Evolutionary conservation across 2,329 filamentous ascomycete species (phyloP).

Genomic region (Juglanconis juglandina): DNA sequence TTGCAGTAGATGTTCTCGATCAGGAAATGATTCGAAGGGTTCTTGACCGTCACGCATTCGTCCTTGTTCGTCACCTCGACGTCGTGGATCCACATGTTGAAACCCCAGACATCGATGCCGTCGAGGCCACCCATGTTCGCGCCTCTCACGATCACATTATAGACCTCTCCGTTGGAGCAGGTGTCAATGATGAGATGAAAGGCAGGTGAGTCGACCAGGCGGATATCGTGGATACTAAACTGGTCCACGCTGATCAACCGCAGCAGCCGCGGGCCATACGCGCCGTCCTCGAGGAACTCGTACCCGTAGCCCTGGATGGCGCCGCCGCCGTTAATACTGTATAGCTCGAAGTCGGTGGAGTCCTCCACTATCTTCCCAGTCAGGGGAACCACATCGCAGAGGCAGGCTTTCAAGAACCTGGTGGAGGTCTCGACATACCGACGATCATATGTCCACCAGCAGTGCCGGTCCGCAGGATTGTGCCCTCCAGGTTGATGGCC

Average conservation of each 20-base stretch:
- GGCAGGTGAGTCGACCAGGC: conserved; percentile 39
- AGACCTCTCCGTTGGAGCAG: conserved; percentile 44
- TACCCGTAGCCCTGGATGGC: conserved; percentile 49
- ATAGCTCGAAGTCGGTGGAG: conserved; percentile 43
- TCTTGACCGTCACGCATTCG: conserved; percentile 56
- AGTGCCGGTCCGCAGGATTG: conserved; percentile 19
- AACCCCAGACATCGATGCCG: conserved; percentile 51
- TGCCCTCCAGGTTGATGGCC: conserved; percentile 39
- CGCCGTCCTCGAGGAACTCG: conserved; percentile 34
- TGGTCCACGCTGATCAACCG: conserved; percentile 40
- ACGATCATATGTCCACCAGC: conserved; percentile 21
- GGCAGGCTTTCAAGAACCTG: no score
- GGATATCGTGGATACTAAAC: conserved; percentile 46
- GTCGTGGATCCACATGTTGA: conserved; percentile 55
- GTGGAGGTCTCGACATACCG: background rate
- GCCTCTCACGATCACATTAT: conserved; percentile 48
- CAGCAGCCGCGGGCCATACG: conserved; percentile 40
- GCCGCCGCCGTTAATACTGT: conserved; percentile 37
- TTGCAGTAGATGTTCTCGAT: conserved; percentile 57
- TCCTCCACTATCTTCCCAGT: conserved; percentile 2
- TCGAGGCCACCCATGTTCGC: conserved; percentile 47
- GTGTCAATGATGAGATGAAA: conserved; percentile 47
- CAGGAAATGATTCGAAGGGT: conserved; percentile 46
- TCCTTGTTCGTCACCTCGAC: conserved; percentile 59
- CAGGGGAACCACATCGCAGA: no score